These are phyloP conservation scores for Boletus rubroflammeus DNA, from an alignment of 768 basidiomycete genomes.

Conservation along the genomic window DNA sequence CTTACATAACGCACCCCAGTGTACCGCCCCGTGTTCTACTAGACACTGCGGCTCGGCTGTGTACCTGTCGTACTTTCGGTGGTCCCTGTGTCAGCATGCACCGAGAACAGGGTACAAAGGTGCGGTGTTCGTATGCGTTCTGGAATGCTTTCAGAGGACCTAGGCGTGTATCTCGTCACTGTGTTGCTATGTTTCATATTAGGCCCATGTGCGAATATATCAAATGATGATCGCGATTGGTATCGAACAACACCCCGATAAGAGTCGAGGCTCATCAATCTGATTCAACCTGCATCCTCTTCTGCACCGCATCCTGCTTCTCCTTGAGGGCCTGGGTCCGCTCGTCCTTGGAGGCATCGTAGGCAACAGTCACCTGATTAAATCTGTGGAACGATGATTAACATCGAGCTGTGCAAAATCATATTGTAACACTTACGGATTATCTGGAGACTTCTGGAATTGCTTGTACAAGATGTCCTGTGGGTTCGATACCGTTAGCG, in stretches of 20 bases:
- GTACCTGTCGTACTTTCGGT: conserved; percentile 6
- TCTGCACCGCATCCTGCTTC: conserved; percentile 61
- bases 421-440: conserved; percentile 63
- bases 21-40: conserved; percentile 2
- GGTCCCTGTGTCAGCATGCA: conserved; percentile 9
- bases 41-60: conserved; percentile 18
- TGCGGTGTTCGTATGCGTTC: conserved; percentile 13
- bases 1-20: conserved; percentile 19
- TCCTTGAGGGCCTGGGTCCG: conserved; percentile 71
- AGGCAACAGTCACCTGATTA: conserved; percentile 76
- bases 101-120: neutral
- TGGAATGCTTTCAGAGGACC: conserved; percentile 12
- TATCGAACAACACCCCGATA: neutral
- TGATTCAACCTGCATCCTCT: conserved; percentile 50
- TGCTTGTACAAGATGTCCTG: conserved; percentile 88
- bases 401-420: conserved; percentile 6
- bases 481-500: conserved; percentile 3
- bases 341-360: conserved; percentile 87
- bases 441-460: conserved; percentile 95
- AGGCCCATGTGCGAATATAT: neutral
- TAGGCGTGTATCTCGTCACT: neutral
- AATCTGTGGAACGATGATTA: conserved; percentile 46
- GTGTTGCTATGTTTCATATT: conserved; percentile 13
- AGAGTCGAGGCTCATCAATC: conserved; percentile 4
- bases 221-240: conserved; percentile 6